Base-by-base conservation (phyloP, 2,329 filamentous ascomycete genomes). In the Phaeosphaeriaceae sp. region DNA sequence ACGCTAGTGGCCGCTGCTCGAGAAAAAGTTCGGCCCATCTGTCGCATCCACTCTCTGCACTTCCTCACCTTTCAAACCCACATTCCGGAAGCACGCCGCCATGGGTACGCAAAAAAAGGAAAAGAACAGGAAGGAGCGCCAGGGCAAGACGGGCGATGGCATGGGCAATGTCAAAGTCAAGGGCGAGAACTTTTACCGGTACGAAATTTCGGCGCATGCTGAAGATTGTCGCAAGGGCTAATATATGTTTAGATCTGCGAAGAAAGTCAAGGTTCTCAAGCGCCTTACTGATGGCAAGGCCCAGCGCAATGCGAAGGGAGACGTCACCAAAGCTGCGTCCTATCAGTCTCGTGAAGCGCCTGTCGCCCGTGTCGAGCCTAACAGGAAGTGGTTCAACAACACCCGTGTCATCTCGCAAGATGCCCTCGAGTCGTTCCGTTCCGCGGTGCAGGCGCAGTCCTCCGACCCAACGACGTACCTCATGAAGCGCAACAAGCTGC, bases 371-470 rank as follows among this genome's bases (percentile, higher is more conserved):
- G 91, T 98, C 74, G 94, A 98, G 83, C 95, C 95, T 51, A 96
- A 98, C 81, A 87, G 95, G 73, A 96, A 96, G 81, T 99, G 95
- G 95, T 99, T 99, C 81, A 92, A 90, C 72, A 97, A 97, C 79
- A 97, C 94, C 32, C 85, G 95, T 72, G 88, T 90, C 47, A 97
- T 97, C 73, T 93, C 91, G 1, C 94, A 97, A 77, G 92, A 97
- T 76, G 92, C 93, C 2, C 84, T 98, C 63, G 87, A 87, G 47
- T 89, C 91, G 1, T 99, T 99, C 81, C 89, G 95, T 62, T 90
- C 94, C 60, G 95, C 95, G 24, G 94, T 99, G 80, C 92, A 92
- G 44, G 93, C 97, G 79, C 91, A 94, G 79, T 89, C 92, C 53
- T 89, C 89, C 19, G 93, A 99, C 74, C 95, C 95, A 0, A 97